A percentile compares a stretch with the other conserved stretches of the same genome.
Conservation (phyloP, 1,139 yeast genomes). For the Kazachstania sp. region DNA sequence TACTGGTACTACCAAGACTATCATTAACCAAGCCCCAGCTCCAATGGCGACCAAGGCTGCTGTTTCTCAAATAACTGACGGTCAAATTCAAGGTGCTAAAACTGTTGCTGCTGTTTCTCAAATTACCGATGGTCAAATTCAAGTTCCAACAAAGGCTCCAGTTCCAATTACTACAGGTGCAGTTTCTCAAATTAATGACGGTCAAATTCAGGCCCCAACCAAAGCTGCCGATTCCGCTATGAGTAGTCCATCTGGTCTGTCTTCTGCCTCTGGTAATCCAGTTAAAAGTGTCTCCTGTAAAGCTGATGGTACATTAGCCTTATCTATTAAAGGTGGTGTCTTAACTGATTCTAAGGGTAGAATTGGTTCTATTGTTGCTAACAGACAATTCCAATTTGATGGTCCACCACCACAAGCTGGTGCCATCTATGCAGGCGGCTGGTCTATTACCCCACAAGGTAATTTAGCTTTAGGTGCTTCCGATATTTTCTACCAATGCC, state of each 20-base stretch:
- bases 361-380: slow-evolving; percentile 76
- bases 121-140: slow-evolving; percentile 52
- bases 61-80: slow-evolving; percentile 49
- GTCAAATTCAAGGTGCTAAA: slow-evolving; percentile 50
- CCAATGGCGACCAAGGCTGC: no score
- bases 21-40: slow-evolving; percentile 22
- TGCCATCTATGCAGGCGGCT: slow-evolving; percentile 77
- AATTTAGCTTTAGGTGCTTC: slow-evolving; percentile 62
- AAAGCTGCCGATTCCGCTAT: slow-evolving; percentile 27
- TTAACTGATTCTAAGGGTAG: slow-evolving; percentile 60
- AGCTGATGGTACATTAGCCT: slow-evolving; percentile 43
- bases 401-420: slow-evolving; percentile 93
- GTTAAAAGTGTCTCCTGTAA: slow-evolving; percentile 41
- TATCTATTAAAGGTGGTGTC: slow-evolving; percentile 46
- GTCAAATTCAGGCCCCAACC: slow-evolving; percentile 39
- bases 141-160: slow-evolving; percentile 33
- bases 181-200: slow-evolving; percentile 43
- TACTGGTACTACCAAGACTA: slow-evolving; percentile 18
- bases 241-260: slow-evolving; percentile 13
- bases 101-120: slow-evolving; percentile 34
- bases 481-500: slow-evolving; percentile 69
- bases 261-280: slow-evolving; percentile 24
- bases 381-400: slow-evolving; percentile 84
- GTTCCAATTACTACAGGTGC: slow-evolving; percentile 26
- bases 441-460: slow-evolving; percentile 63